A percentile compares a stretch with the other conserved stretches of the same genome.
These are phyloP conservation scores for Quercus variabilis DNA, from an alignment of 306 rosid genomes.

Conservation along the genomic window DNA sequence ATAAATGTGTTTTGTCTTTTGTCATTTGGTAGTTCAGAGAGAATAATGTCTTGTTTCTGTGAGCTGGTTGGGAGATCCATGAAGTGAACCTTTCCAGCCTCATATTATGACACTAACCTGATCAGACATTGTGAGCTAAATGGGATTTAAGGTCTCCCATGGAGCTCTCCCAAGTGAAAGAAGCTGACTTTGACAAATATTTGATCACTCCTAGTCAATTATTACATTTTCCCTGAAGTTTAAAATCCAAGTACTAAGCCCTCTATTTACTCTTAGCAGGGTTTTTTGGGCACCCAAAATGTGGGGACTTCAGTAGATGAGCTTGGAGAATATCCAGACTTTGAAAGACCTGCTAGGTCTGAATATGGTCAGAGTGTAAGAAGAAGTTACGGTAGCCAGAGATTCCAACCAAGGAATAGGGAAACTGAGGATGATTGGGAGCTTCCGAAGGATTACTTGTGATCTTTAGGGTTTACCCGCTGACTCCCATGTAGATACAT, in stretches of 20 bases:
- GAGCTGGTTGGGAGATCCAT: neutral
- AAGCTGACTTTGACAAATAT: neutral
- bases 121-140: no score
- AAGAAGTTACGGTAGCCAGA: conserved; percentile 42
- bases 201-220: neutral
- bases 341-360: conserved; percentile 43
- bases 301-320: conserved; percentile 54
- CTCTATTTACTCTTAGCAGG: conserved; percentile 42
- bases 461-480: conserved; percentile 19
- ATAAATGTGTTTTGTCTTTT: neutral
- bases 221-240: no score
- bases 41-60: neutral
- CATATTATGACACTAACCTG: neutral
- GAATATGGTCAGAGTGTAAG: conserved; percentile 32
- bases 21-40: neutral
- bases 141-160: no score
- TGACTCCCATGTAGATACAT: conserved; percentile 8
- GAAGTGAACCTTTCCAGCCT: neutral
- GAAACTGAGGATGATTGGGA: conserved; percentile 71
- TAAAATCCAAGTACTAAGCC: neutral
- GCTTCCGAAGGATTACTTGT: conserved; percentile 86
- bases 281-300: conserved; percentile 70
- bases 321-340: conserved; percentile 48
- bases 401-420: conserved; percentile 39
- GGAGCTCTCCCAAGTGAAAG: no score